A percentile compares a stretch with the other conserved stretches of the same genome.
phyloP scores from a whole-genome alignment of 148 eudicot genomes.

The Cornus suecica region DNA sequence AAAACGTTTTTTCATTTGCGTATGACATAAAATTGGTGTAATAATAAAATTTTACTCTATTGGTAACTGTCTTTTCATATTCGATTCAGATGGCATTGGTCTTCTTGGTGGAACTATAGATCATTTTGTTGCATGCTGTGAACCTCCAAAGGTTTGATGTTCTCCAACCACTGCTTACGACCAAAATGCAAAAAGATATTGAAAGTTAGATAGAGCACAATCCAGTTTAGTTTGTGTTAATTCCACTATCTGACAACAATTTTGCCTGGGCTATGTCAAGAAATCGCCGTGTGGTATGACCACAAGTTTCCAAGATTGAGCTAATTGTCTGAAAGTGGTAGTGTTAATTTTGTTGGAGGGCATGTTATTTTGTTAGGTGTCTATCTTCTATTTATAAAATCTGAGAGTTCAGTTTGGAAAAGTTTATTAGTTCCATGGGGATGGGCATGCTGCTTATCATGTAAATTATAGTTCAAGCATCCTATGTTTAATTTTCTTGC shows the following conservation, averaged over 20 bases:
- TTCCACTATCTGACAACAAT: not conserved
- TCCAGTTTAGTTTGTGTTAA: too few relatives aligned
- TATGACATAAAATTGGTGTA: conserved; percentile 8
- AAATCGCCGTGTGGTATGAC: too few relatives aligned
- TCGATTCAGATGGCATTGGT: conserved; percentile 89
- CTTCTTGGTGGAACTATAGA: conserved; percentile 91
- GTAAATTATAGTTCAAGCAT: too few relatives aligned
- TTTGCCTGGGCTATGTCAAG: too few relatives aligned
- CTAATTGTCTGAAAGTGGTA: too few relatives aligned
- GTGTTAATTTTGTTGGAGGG: too few relatives aligned
- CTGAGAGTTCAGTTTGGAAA: too few relatives aligned
- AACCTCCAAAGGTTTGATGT: conserved; percentile 80
- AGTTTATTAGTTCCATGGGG: too few relatives aligned
- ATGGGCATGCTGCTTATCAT: too few relatives aligned
- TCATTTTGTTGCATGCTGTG: conserved; percentile 59
- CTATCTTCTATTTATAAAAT: too few relatives aligned
- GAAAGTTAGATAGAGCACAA: not conserved
- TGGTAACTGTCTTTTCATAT: conserved; percentile 6
- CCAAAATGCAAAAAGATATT: not conserved
- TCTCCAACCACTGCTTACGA: not conserved
- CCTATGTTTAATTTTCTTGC: not conserved
- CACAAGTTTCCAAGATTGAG: too few relatives aligned
- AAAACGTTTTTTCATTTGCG: not conserved
- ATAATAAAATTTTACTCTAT: not conserved
- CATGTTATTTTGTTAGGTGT: too few relatives aligned